phyloP scores from a whole-genome alignment of 2,329 filamentous ascomycete species.

The Ophiostoma sp. region DNA sequence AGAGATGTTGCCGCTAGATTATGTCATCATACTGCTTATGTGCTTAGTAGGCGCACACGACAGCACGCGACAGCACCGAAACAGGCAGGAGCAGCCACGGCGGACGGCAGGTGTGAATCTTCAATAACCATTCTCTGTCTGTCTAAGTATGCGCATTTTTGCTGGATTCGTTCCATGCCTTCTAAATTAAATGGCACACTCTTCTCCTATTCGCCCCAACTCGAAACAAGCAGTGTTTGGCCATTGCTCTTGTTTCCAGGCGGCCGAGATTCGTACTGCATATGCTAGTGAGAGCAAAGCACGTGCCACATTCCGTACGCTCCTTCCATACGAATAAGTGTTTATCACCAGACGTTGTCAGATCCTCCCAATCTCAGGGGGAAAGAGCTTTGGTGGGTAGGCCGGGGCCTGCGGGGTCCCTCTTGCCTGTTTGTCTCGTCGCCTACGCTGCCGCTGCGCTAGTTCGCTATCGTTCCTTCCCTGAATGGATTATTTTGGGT shows the following conservation, averaged over 20 bases:
- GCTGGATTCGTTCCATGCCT: background rate
- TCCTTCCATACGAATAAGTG: background rate
- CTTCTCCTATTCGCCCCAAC: too few species aligned
- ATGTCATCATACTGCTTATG: too few species aligned
- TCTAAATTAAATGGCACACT: background rate
- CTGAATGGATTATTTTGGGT: background rate
- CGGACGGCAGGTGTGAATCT: background rate
- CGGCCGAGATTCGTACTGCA: background rate
- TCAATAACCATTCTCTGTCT: background rate
- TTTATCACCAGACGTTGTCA: background rate
- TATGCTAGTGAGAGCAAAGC: background rate
- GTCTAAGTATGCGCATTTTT: slow-evolving; percentile 12
- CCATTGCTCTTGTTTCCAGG: background rate
- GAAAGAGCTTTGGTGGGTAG: slow-evolving; percentile 13
- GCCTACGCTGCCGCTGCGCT: background rate
- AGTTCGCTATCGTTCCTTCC: background rate
- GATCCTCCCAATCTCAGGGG: background rate
- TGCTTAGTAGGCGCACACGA: too few species aligned
- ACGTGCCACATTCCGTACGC: background rate
- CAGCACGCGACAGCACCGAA: too few species aligned
- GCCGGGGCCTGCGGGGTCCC: slow-evolving; percentile 15
- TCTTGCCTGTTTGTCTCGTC: background rate
- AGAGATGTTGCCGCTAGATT: too few species aligned
- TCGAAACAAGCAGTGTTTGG: slow-evolving; percentile 11
- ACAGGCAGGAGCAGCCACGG: too few species aligned